Conservation (phyloP, 2,329 filamentous ascomycete species). For the Cytospora leucostoma region DNA sequence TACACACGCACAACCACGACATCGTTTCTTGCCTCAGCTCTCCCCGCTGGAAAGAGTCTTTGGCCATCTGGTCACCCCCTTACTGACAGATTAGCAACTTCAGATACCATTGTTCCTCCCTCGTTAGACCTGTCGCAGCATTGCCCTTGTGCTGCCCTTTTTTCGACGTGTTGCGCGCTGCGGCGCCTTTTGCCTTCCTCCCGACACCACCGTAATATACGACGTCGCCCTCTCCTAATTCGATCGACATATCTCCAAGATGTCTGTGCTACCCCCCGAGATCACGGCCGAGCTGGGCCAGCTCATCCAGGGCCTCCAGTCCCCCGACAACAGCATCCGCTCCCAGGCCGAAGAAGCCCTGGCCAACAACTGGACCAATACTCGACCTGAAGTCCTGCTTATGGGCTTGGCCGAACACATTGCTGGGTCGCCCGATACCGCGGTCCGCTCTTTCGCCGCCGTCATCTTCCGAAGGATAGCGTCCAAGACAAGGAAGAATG, state of each 20-base stretch:
- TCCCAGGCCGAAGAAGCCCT: conserved; percentile 87
- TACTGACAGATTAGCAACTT: not conserved
- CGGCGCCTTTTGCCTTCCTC: conserved; percentile 27
- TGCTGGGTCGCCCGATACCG: conserved; percentile 69
- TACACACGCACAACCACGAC: conserved; percentile 1
- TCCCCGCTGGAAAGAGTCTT: not conserved
- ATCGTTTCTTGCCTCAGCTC: not conserved
- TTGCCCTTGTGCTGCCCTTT: conserved; percentile 16
- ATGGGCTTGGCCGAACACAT: conserved; percentile 96
- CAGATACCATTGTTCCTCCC: not conserved
- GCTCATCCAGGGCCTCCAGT: conserved; percentile 86
- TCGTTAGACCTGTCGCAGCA: conserved; percentile 12
- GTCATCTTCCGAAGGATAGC: conserved; percentile 94
- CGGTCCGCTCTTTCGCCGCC: conserved; percentile 89
- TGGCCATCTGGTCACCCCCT: not conserved
- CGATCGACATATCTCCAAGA: conserved; percentile 39
- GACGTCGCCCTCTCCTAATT: conserved; percentile 8
- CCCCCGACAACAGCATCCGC: conserved; percentile 82
- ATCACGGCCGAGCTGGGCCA: conserved; percentile 81
- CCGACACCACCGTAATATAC: conserved; percentile 17
- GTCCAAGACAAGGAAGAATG: conserved; percentile 80
- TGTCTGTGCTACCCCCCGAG: conserved; percentile 86
- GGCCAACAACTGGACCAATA: conserved; percentile 83
- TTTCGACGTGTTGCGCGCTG: conserved; percentile 26
- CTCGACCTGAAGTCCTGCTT: conserved; percentile 81